These are phyloP conservation scores for Rhodosporidiobolus sp. DNA, from an alignment of 768 basidiomycete genomes.

Conservation along the genomic window DNA sequence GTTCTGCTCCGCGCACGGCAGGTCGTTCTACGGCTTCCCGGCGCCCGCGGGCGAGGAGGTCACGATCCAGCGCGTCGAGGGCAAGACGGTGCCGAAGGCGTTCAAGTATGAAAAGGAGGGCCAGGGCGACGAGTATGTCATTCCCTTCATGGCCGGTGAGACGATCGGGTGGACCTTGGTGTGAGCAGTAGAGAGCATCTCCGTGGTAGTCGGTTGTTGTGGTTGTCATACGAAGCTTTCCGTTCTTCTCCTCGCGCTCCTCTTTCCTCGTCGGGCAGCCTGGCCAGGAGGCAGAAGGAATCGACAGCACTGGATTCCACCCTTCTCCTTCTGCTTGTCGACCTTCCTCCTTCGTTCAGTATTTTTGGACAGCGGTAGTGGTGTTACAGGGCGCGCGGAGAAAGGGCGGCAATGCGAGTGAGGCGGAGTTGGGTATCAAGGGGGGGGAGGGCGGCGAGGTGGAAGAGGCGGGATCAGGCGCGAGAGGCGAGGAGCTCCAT, in stretches of 20 bases:
- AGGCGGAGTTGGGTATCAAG: not conserved
- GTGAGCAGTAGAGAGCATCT: not conserved
- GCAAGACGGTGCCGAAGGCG: constrained; percentile 41
- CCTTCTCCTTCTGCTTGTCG: no score
- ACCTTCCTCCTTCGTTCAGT: no score
- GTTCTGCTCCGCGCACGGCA: constrained; percentile 75
- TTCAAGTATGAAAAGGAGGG: constrained; percentile 47
- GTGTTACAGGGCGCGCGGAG: constrained; percentile 2
- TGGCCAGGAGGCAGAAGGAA: no score
- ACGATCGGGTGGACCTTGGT: constrained; percentile 60
- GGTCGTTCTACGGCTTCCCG: constrained; percentile 66
- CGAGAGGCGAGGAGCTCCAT: constrained; percentile 63
- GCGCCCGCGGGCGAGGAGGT: constrained; percentile 40
- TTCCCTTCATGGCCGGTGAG: constrained; percentile 87
- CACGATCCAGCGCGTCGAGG: constrained; percentile 46
- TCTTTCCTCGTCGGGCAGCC: no score
- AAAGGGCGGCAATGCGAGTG: not conserved
- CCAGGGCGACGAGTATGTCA: constrained; percentile 55
- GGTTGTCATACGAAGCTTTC: not conserved
- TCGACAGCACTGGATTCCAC: no score
- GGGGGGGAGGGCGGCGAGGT: not conserved
- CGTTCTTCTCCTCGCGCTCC: not conserved
- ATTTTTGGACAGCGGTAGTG: no score
- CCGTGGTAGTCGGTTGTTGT: not conserved
- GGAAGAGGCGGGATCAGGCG: not conserved